Evolutionary conservation across 495 filamentous ascomycete species (phyloP), one percentile per base, ranked within the genome.

Genomic region (Tuber magnatum): DNA sequence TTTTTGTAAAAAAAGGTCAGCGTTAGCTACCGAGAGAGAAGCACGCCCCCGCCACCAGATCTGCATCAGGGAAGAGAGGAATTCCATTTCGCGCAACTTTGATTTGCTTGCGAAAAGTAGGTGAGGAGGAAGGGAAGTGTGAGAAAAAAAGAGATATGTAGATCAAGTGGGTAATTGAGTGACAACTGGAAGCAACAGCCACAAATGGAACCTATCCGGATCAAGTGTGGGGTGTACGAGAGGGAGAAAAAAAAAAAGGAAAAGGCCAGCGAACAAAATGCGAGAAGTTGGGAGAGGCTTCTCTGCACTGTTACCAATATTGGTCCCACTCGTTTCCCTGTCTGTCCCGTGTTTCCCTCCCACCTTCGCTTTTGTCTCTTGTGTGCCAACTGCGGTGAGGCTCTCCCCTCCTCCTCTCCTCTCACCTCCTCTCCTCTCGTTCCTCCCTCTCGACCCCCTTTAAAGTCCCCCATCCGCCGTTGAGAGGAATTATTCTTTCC

Each of bases 291-390:
- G 56, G 32, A 65, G 56, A 65, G 56, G n/a, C 28, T 35, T 16
- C 56, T 65, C 28, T 65, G 24, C 24, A 61, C 51, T 28, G 51
- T 10, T 61, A 2, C n/a, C n/a, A 61, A 61, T 61, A 61, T 61
- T 28, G 56, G 56, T 65, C 28, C 56, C 28, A 65, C 56, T 65
- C 56, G 56, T 65, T 65, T 65, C 56, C 56, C 56, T 65, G 56
- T 35, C 56, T 18, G 56, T 65, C 56, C 28, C 56, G 56, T 56
- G 48, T 65, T 65, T 35, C 28, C 56, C 56, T 32, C 28, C 28
- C 56, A 65, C 56, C 56, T 65, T 28, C 56, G 56, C 56, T 65
- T 18, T 32, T 65, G 56, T 20, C 56, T 56, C 48, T 35, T 65
- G 28, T 3, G 56, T 65, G 56, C 28, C 32, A 28, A 20, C 56